Evolutionary conservation across 2,329 filamentous ascomycete genomes (phyloP), one percentile per base, ranked within the genome.

Genomic region (Epichloe uncinata): DNA sequence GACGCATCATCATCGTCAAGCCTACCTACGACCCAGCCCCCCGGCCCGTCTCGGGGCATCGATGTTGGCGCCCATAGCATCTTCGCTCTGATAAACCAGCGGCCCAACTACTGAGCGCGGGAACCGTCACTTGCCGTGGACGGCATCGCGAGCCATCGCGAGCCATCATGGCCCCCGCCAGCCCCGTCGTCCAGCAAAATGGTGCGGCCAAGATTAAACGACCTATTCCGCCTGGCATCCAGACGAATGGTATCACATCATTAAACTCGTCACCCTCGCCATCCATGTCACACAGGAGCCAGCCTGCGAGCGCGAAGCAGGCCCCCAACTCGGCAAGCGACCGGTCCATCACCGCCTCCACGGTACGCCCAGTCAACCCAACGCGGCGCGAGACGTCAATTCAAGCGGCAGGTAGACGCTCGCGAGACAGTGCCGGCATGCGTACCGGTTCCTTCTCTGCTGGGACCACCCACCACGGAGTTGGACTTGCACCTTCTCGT

Each of bases 151-250:
- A 51, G 57, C 61, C 61, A 63, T 61, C 56, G 45, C 45, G 38
- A 48, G 57, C 60, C 61, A 63, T 61, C 56, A 81, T 81, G 77
- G 75, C 75, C 62, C 75, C 77, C 54, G 71, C 75, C 60, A 73
- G 75, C 61, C 71, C 74, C 52, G 68, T 71, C 50, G 57, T 61
- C 47, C 69, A 68, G 57, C 69, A 70, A 52, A 66, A 67, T 61
- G 68, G 65, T 58, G 60, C 66, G 56, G 64, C 63, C 56, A 88
- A 87, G 68, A 75, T 79, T 55, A 88, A 87, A 68, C 81, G 83
- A 36, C 81, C 81, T 53, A 71, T 77, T 48, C 80, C 81, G 37
- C 74, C 82, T 44, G 76, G 79, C 42, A 78, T 84, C 51, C 82
- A 84, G 63, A 77, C 79, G 53, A 85, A 85, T 65, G 80, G 81